These are phyloP conservation scores for Naganishia albida DNA, from an alignment of 1,284 basidiomycete species.

Conservation along the genomic window DNA sequence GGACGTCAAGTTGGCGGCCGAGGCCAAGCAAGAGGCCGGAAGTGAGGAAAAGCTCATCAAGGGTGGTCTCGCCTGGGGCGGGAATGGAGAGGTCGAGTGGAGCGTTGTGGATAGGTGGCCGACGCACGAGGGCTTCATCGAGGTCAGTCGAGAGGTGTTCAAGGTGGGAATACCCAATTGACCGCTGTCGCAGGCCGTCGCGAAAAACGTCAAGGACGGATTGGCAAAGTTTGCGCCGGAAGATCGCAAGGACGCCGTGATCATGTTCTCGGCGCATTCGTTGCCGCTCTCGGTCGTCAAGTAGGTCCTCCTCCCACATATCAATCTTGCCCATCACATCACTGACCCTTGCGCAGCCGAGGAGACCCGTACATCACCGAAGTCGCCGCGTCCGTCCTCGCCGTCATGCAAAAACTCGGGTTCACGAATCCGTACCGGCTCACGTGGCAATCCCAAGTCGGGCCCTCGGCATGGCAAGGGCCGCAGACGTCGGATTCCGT, in stretches of 20 bases:
- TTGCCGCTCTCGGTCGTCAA: constrained; percentile 96
- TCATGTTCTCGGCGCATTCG: constrained; percentile 97
- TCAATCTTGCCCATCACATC: constrained; percentile 45
- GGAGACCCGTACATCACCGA: constrained; percentile 97
- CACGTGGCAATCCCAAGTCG: constrained; percentile 98
- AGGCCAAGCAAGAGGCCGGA: constrained; percentile 82
- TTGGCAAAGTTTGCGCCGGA: constrained; percentile 77
- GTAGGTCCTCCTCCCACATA: constrained; percentile 39
- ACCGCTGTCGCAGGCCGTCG: constrained; percentile 67
- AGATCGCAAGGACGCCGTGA: constrained; percentile 68
- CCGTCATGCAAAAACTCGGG: constrained; percentile 81
- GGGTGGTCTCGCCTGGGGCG: constrained; percentile 56
- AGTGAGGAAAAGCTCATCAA: constrained; percentile 56
- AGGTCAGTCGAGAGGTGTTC: constrained; percentile 60
- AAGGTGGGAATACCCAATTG: background rate
- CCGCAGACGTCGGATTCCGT: constrained; percentile 91
- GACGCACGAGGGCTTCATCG: constrained; percentile 87
- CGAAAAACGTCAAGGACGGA: constrained; percentile 81
- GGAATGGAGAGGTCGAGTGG: constrained; percentile 75
- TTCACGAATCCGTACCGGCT: constrained; percentile 76
- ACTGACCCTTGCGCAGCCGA: constrained; percentile 85
- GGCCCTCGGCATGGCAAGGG: constrained; percentile 97
- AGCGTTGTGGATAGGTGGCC: constrained; percentile 99
- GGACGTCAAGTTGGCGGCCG: constrained; percentile 66
- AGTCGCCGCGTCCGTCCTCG: constrained; percentile 88